Conservation (phyloP, 2,329 filamentous ascomycete genomes). For the Cladosporium halotolerans region DNA sequence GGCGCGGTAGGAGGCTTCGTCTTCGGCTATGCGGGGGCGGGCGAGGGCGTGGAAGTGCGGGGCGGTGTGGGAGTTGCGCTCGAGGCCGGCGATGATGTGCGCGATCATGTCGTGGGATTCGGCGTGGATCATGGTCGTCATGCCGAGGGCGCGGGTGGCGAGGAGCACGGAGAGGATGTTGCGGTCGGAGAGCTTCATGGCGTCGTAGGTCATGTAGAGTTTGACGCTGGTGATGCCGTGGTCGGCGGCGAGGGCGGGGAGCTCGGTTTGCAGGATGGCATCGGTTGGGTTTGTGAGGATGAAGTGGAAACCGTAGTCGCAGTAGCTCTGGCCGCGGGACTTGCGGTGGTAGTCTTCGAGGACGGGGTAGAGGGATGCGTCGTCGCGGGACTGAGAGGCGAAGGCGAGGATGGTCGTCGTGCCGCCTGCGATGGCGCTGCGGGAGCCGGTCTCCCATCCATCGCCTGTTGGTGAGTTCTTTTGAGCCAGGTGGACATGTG, state of each 20-base stretch:
- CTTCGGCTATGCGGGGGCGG: slow-evolving; percentile 41
- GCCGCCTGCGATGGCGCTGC: slow-evolving; percentile 52
- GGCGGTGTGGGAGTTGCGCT: slow-evolving; percentile 34
- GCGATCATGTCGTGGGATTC: slow-evolving; percentile 44
- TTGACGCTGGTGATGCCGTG: slow-evolving; percentile 46
- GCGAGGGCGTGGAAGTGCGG: slow-evolving; percentile 44
- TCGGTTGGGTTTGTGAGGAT: slow-evolving; percentile 43
- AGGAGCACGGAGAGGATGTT: slow-evolving; percentile 49
- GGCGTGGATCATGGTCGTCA: slow-evolving; percentile 47
- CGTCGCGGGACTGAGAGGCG: slow-evolving; percentile 46
- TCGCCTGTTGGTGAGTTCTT: slow-evolving; percentile 40
- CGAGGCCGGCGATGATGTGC: slow-evolving; percentile 38
- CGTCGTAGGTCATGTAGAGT: slow-evolving; percentile 50
- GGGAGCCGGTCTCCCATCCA: slow-evolving; percentile 44
- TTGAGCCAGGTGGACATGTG: slow-evolving; percentile 45
- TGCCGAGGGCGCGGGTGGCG: slow-evolving; percentile 38
- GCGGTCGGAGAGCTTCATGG: slow-evolving; percentile 44
- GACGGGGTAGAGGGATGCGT: slow-evolving; percentile 41
- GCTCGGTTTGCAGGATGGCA: slow-evolving; percentile 36
- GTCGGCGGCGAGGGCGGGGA: slow-evolving; percentile 34
- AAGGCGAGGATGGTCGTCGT: slow-evolving; percentile 56
- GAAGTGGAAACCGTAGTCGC: slow-evolving; percentile 53
- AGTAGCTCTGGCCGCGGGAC: slow-evolving; percentile 43
- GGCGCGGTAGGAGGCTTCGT: slow-evolving; percentile 46
- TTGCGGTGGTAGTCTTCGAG: slow-evolving; percentile 44